phyloP scores from a whole-genome alignment of 75 land plant species.

The Isoetes taiwanensis region DNA sequence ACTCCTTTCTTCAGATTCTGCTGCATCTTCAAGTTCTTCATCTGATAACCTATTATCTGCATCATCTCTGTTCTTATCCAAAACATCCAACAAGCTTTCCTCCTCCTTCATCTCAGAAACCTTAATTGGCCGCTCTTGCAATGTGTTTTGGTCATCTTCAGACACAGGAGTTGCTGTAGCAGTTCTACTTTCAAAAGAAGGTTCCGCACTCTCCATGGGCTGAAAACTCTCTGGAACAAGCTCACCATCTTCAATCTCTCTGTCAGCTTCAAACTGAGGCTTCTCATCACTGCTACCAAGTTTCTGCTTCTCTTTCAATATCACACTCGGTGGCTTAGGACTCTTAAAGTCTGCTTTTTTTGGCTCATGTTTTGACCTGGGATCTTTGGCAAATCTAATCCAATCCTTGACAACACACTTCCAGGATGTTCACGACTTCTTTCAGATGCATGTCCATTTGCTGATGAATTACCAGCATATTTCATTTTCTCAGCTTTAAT shows the following conservation, averaged over 20 bases:
- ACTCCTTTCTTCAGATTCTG: no score
- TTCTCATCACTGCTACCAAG: background rate
- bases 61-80: background rate
- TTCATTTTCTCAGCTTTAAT: slow-evolving; percentile 32
- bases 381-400: no score
- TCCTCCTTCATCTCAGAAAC: background rate
- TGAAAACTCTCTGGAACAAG: background rate
- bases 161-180: background rate
- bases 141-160: background rate
- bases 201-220: background rate
- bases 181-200: background rate
- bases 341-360: slow-evolving; percentile 18
- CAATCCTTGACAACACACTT: no score
- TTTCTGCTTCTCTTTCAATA: slow-evolving; percentile 22
- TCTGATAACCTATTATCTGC: background rate
- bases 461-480: no score
- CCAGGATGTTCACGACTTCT: no score
- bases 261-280: slow-evolving; percentile 20
- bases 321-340: slow-evolving; percentile 27
- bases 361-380: no score
- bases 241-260: slow-evolving; percentile 29
- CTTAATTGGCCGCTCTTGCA: background rate
- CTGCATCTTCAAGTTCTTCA: background rate
- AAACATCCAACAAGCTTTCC: background rate
- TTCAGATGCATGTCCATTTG: no score